phyloP scores from a whole-genome alignment of 2,329 filamentous ascomycete genomes.

The Penicillium vulpinum region DNA sequence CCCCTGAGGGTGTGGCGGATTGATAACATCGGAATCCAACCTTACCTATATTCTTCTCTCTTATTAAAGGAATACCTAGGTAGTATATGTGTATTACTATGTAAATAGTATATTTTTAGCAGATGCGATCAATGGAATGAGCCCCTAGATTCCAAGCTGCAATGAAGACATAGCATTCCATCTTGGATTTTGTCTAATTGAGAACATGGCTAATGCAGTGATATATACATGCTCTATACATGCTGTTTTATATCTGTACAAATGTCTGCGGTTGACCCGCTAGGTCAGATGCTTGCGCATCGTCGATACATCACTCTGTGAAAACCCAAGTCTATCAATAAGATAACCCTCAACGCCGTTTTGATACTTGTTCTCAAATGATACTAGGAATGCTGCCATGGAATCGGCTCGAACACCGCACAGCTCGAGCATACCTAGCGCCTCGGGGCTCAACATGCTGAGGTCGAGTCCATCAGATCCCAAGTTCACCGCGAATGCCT shows the following conservation, averaged over 20 bases:
- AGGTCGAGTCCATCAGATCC: slow-evolving; percentile 9
- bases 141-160: not conserved
- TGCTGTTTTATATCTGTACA: not conserved
- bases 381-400: slow-evolving; percentile 29
- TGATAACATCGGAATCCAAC: too few relatives aligned
- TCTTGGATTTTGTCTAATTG: not conserved
- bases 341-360: slow-evolving; percentile 27
- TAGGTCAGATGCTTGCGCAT: slow-evolving; percentile 25
- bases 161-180: too few relatives aligned
- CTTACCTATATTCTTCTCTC: too few relatives aligned
- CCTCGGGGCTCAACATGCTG: slow-evolving; percentile 21
- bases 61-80: too few relatives aligned
- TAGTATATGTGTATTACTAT: too few relatives aligned
- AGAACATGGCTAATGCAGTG: not conserved
- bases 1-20: too few relatives aligned
- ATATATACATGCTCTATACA: not conserved
- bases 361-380: slow-evolving; percentile 21
- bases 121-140: not conserved
- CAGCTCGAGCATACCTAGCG: slow-evolving; percentile 25
- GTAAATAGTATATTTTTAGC: not conserved
- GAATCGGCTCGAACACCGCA: slow-evolving; percentile 26
- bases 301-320: slow-evolving; percentile 15
- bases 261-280: not conserved
- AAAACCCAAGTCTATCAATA: slow-evolving; percentile 24
- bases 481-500: slow-evolving; percentile 18